Evolutionary conservation across 192 early-diverging fungal genomes (phyloP), one percentile per base, ranked within the genome.

Genomic region (Podila clonocystis): DNA sequence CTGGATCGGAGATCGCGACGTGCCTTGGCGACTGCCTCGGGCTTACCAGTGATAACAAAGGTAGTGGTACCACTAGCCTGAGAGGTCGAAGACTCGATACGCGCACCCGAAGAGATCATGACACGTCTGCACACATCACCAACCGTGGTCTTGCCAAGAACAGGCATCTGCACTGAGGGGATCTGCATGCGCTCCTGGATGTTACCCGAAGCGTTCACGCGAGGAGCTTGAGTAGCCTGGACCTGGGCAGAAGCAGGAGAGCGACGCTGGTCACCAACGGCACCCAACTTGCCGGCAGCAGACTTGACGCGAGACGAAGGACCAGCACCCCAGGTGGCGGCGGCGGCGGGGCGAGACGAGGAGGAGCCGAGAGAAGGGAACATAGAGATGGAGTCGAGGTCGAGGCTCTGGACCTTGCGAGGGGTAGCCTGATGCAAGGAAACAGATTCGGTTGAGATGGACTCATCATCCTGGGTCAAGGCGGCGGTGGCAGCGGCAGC

Each of bases 11-110:
- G 82, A 58, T 96, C 93, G 34, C 92, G 91, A 68, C 94, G 94
- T 17, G 95, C 94, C 55, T 86, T 85, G 64, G 89, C 90, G 22
- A 97, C 94, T 65, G 87, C 88, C 24, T 94, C 93, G n/a, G 89
- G 80, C 57, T 89, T 89, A 57, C 97, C 97, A 73, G 89, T 90
- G 82, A 98, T 91, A 28, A 97, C 74, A 63, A 97, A 94, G 24
- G 96, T 96, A 33, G 93, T 89, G 3, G 90, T 91, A 17, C 89
- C 87, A 26, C 89, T 88, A 41, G 86, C 89, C 34, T 85, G 77
- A 85, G 93, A 92, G 36, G 93, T 93, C 50, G 95, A 94, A 17
- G 93, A 87, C 52, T 97, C 95, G 65, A 98, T 97, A 26, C 89
- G 87, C 12, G 96, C 95, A 63, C 88, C 85, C 3, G 92, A 93